Conservation (phyloP, 257 asterid species). For the Catharanthus roseus region DNA sequence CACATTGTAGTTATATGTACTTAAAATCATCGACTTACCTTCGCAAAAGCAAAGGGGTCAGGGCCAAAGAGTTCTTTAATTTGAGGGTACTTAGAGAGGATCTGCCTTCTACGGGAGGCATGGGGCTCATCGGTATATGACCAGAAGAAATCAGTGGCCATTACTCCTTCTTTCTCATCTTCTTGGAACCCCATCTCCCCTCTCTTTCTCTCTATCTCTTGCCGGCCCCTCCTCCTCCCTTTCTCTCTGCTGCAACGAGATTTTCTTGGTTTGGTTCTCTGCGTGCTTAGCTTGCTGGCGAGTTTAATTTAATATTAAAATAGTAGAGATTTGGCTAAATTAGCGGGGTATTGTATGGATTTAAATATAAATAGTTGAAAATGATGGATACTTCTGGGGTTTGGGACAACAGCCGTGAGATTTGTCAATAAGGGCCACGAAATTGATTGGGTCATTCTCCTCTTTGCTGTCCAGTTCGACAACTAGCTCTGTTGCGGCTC, state of each 20-base stretch:
- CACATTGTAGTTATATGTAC: too few relatives aligned
- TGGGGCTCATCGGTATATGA: slow-evolving; percentile 18
- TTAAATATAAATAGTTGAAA: neutral
- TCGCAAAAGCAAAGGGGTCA: too few relatives aligned
- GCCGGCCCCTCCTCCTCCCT: neutral
- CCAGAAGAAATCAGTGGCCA: too few relatives aligned
- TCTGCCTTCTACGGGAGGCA: too few relatives aligned
- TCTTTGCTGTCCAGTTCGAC: neutral
- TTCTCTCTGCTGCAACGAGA: too few relatives aligned
- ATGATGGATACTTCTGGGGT: neutral
- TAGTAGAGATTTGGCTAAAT: neutral
- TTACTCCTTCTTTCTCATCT: slow-evolving; percentile 17
- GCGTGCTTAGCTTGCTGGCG: neutral
- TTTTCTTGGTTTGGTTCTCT: too few relatives aligned
- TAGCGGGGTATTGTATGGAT: neutral
- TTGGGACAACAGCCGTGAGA: neutral
- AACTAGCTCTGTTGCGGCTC: neutral
- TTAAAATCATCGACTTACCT: too few relatives aligned
- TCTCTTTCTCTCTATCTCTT: neutral
- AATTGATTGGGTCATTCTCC: too few relatives aligned
- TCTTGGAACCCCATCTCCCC: neutral
- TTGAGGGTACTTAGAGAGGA: too few relatives aligned
- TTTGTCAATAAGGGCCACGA: neutral
- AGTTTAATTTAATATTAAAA: neutral
- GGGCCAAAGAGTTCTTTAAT: too few relatives aligned